Evolutionary conservation across 75 land plant genomes (phyloP).

Genomic region (Adiantum capillusveneris): DNA sequence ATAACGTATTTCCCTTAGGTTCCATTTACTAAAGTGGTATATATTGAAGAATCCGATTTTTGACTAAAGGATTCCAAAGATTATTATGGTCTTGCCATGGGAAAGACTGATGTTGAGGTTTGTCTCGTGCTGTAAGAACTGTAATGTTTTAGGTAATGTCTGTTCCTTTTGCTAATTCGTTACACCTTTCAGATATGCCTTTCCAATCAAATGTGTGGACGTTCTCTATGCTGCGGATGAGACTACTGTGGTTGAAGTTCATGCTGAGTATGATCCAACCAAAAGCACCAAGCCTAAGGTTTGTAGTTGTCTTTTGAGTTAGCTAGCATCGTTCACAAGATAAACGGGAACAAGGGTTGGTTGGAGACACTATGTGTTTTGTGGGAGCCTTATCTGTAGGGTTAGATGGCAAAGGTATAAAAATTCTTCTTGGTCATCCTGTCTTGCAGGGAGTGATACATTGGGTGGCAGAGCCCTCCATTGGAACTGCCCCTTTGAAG

Average conservation of each 20-base stretch:
- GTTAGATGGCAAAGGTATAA: no score
- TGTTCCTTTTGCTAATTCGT: neutral
- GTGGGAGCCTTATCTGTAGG: no score
- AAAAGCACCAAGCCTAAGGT: conserved; percentile 93
- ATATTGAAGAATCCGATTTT: conserved; percentile 87
- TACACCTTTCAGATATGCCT: conserved; percentile 68
- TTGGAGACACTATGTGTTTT: no score
- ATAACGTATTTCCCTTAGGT: no score
- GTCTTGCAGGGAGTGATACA: conserved; percentile 97
- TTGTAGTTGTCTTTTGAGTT: no score
- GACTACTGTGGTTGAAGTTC: conserved; percentile 64
- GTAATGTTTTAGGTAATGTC: neutral
- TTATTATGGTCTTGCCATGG: conserved; percentile 95
- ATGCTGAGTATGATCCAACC: conserved; percentile 74
- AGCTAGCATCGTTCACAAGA: no score
- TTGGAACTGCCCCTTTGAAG: conserved; percentile 68
- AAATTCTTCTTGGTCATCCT: no score
- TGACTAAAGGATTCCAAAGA: conserved; percentile 94
- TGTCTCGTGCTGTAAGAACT: neutral
- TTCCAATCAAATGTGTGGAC: conserved; percentile 87
- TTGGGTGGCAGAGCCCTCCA: conserved; percentile 86
- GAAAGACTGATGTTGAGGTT: conserved; percentile 94
- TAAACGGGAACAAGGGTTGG: no score
- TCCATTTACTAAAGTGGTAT: conserved; percentile 82
- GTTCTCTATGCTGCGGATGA: conserved; percentile 63